These are phyloP conservation scores for Blastobotrys serpentis DNA, from an alignment of 1,139 yeast genomes.

Conservation along the genomic window DNA sequence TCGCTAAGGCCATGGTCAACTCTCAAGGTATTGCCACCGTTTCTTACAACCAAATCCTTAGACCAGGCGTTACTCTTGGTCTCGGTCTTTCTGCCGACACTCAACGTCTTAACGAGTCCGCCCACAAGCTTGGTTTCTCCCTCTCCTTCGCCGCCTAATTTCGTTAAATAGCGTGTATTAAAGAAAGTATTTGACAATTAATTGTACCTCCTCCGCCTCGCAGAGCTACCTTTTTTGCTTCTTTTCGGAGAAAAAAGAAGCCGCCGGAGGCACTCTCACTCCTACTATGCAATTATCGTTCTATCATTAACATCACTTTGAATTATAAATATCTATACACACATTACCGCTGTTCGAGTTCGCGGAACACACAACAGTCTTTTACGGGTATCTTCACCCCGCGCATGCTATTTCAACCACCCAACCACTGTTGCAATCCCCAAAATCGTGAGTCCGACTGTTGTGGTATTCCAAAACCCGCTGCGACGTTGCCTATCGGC, in stretches of 20 bases:
- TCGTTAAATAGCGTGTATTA: slow-evolving; percentile 25
- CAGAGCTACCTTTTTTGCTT: no score
- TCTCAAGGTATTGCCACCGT: slow-evolving; percentile 95
- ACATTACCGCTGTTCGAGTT: no score
- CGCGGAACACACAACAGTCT: no score
- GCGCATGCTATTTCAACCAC: slow-evolving; percentile 1
- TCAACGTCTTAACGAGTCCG: slow-evolving; percentile 92
- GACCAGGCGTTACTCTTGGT: slow-evolving; percentile 97
- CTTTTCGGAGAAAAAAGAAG: no score
- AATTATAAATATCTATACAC: no score
- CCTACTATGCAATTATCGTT: no score
- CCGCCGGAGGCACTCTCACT: no score
- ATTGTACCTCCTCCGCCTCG: no score
- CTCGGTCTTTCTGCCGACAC: slow-evolving; percentile 98
- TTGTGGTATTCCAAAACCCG: slow-evolving; percentile 12
- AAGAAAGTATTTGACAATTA: no score
- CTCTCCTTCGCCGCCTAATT: slow-evolving; percentile 86
- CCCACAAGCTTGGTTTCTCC: slow-evolving; percentile 96
- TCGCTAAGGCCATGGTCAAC: slow-evolving; percentile 94
- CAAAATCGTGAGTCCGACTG: slow-evolving; percentile 11
- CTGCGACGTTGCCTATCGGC: slow-evolving; percentile 11
- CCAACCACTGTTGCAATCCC: neutral
- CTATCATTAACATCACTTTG: no score
- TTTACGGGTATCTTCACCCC: no score
- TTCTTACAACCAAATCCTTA: slow-evolving; percentile 90